Evolutionary conservation across 2,329 filamentous ascomycete genomes (phyloP).

Genomic region (Emergomyces africanus): DNA sequence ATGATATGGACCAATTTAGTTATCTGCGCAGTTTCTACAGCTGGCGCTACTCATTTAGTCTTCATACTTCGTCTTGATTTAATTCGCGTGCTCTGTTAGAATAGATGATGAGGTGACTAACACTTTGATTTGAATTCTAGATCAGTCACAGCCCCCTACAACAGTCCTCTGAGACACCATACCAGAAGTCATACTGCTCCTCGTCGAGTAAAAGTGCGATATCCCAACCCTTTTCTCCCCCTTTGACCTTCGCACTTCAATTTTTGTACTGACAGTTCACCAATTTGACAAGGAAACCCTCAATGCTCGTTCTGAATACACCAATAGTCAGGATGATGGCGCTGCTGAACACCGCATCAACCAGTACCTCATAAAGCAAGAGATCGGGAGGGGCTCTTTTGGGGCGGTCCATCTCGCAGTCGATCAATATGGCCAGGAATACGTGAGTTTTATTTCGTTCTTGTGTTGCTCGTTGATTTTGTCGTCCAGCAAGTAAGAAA

Average conservation of each 20-base stretch:
- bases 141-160: conserved; percentile 6
- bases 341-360: conserved; percentile 77
- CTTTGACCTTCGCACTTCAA: neutral
- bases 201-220: conserved; percentile 48
- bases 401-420: conserved; percentile 82
- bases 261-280: neutral
- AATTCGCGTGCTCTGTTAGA: neutral
- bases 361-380: conserved; percentile 85
- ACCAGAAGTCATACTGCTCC: conserved; percentile 47
- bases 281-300: conserved; percentile 59
- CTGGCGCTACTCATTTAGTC: neutral
- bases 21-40: neutral
- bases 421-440: conserved; percentile 87
- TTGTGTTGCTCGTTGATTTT: neutral
- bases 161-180: conserved; percentile 27
- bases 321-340: conserved; percentile 71
- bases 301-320: conserved; percentile 77
- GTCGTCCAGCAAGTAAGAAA: neutral
- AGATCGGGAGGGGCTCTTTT: conserved; percentile 94
- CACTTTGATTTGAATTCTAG: neutral
- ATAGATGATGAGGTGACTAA: neutral
- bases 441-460: conserved; percentile 45
- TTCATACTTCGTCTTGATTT: neutral
- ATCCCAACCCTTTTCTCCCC: neutral
- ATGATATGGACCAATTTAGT: neutral